phyloP scores from a whole-genome alignment of 805 yeast genomes.

The Candida morakotiae region DNA sequence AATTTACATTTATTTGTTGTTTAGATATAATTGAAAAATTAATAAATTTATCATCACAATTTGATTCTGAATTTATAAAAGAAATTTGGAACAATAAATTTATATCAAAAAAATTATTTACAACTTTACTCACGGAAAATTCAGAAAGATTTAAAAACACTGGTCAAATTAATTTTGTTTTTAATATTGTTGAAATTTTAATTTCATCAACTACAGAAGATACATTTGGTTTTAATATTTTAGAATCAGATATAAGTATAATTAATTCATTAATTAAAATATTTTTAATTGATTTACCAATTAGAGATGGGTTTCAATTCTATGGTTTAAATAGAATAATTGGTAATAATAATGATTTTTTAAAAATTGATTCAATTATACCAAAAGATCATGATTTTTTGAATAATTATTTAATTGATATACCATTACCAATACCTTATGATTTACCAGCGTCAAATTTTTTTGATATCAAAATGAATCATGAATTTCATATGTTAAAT shows the following conservation, averaged over 20 bases:
- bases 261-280: conserved; percentile 31
- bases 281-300: conserved; percentile 38
- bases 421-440: conserved; percentile 27
- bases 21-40: conserved; percentile 56
- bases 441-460: conserved; percentile 10
- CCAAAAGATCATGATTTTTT: conserved; percentile 25
- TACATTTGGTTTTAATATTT: conserved; percentile 21
- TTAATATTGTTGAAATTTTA: conserved; percentile 51
- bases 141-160: conserved; percentile 37
- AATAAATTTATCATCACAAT: conserved; percentile 21
- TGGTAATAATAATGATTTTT: conserved; percentile 47
- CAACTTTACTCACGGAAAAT: conserved; percentile 44
- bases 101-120: conserved; percentile 28
- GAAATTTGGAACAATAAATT: conserved; percentile 24
- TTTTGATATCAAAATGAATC: conserved; percentile 17
- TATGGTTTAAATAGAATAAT: conserved; percentile 51
- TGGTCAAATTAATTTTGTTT: conserved; percentile 46
- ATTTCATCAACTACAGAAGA: conserved; percentile 35
- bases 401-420: conserved; percentile 17
- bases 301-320: conserved; percentile 38
- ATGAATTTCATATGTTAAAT: conserved; percentile 41
- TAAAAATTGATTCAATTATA: conserved; percentile 39
- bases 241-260: conserved; percentile 12
- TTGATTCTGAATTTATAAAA: conserved; percentile 12
- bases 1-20: conserved; percentile 45